Evolutionary conservation across 129 eudicot genomes (phyloP), one percentile per base, ranked within the genome.

Genomic region (Flaveria ramosissima): DNA sequence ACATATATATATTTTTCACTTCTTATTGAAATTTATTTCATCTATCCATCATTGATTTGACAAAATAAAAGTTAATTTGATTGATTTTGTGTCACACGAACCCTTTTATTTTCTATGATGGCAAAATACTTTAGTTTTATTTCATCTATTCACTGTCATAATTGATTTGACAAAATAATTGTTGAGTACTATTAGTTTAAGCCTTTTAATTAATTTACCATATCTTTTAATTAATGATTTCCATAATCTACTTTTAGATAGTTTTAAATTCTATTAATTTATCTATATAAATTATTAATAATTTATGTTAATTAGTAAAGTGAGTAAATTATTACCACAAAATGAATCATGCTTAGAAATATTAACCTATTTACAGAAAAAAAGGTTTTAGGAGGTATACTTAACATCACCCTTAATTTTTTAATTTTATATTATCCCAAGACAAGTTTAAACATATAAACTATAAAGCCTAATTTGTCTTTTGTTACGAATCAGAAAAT

Each of bases 21-120:
- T 32, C 41, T 36, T 36, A 36, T 36, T 6, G 7, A 36, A 36
- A 36, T 36, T 36, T 36, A 36, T 36, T 36, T 36, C 41, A 36
- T 36, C 41, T 36, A 36, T 36, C 0, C 41, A 36, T 36, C 41
- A 36, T 36, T 36, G 6, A 36, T 36, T 5, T 36, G 41, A 36
- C 41, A 36, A 36, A 36, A 36, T 36, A 11, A 24, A 59, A 57
- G 26, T 61, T 26, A 61, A 61, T 13, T 61, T 20, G 42, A 61
- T 24, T 61, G 68, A 61, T 61, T 24, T 61, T 24, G 42, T 6
- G 68, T 61, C 39, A 61, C 68, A 61, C 67, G 67, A 61, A 61
- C 67, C 30, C 67, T 61, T 61, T 30, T 61, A 24, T 61, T 61
- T 26, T 26, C 42, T 12, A 61, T 61, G 68, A 61, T 61, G 13